Base-by-base conservation (phyloP, 495 filamentous ascomycete genomes). In the Cenococcum geophilum region DNA sequence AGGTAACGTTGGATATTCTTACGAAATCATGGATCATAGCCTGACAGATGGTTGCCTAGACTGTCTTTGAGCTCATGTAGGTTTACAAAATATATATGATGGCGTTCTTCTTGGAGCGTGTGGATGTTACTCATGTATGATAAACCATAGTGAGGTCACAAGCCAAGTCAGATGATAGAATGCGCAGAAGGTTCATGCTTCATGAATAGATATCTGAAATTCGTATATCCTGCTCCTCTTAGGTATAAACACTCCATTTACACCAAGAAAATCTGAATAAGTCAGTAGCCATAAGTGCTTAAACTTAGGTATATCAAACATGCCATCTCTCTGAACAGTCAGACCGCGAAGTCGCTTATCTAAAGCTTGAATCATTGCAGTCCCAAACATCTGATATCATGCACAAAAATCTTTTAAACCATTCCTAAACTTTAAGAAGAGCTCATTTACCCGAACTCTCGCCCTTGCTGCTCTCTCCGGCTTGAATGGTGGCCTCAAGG, bases 401-500 rank as follows among this genome's bases (percentile, higher is more conserved):
- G 40, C 12, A 45, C 11, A 14, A 14, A 45, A 45, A 18, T 14
- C 40, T 10, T 32, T 32, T 32, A 32, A 32, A 32, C 27, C 27
- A 6, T 32, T 32, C 27, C 6, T 32, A 32, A 6, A 32, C 27
- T 32, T 32, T 6, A 32, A 32, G 27, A 32, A 32, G 11, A 22
- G 23, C 53, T 37, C 53, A 58, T 58, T 58, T 58, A 22, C 37
- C 27, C 18, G 37, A 47, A 12, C 56, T 63, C 9, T 36, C 53
- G 14, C 62, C 49, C 8, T 43, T 70, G 63, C 42, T 79, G 32
- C 80, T 77, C 55, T 77, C 77, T 56, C 72, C 77, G 10, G 77
- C 75, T 66, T 81, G 78, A 35, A 92, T 74, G 18, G 86, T 85
- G 45, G 87, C 79, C 73, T 97, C 92, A 36, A 97, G 82, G 53